Evolutionary conservation across 1,139 yeast species (phyloP), one percentile per base, ranked within the genome.

Genomic region (Debaryomyces subglobosus): DNA sequence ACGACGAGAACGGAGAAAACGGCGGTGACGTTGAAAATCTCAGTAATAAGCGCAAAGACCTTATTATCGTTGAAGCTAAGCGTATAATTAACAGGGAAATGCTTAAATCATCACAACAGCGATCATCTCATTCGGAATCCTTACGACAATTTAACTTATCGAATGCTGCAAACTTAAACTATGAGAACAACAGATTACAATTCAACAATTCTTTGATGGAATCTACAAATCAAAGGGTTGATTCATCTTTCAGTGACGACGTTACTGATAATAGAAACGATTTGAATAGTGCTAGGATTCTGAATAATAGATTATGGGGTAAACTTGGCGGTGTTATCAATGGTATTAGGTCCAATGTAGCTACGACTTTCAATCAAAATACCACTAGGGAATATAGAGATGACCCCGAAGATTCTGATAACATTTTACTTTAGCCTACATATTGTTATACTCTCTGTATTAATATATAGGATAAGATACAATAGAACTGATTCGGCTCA

Each of bases 31-130:
- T 18, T 30, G 59, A 55, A 7, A 58, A 52, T 29, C 44, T 52
- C 36, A 56, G 54, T 20, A 57, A 55, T 49, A 71, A 69, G 46
- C 56, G 77, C 30, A 61, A 62, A 37, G 79, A 74, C 46, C 57
- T 74, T 49, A 57, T 72, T 2, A 72, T 75, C 37, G 77, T 69
- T 4, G 80, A 75, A 53, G 79, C 79, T 7, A 75, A 74, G 50
- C 53, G 79, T 30, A 72, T 72, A 3, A 64, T 74, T 4, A 59
- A 64, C 36, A 58, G 78, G 49, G 80, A 75, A 52, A 54, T 65
- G 53, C 54, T 62, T 16, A 68, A 63, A 45, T 60, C 74, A 27
- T 65, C 62, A 44, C 62, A 59, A 13, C 53, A 50, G 7, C 50
- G 46, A 4, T 40, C 46, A 20, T 53, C 27, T 25, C 32, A 32